These are phyloP conservation scores for Penicillium robsamsonii DNA, from an alignment of 495 filamentous ascomycete species.

Conservation along the genomic window DNA sequence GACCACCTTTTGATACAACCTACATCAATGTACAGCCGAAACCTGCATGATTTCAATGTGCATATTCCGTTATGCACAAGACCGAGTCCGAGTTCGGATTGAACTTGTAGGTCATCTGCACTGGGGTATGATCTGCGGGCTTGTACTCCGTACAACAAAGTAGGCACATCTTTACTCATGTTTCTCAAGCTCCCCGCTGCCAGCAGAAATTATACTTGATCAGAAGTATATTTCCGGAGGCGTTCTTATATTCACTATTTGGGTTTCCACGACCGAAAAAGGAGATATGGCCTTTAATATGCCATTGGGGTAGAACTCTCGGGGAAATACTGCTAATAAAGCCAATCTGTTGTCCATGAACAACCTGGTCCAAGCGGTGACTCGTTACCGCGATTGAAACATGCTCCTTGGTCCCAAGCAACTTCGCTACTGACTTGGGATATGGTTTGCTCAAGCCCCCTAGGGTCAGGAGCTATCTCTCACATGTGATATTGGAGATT, in stretches of 20 bases:
- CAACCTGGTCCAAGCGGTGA: not conserved
- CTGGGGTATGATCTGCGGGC: constrained; percentile 24
- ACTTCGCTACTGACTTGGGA: not conserved
- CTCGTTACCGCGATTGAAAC: not conserved
- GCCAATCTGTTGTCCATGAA: not conserved
- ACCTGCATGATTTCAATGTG: constrained; percentile 18
- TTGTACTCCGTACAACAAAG: not conserved
- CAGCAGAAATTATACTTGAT: not conserved
- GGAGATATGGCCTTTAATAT: not conserved
- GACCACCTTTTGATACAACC: not conserved
- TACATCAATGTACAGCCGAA: not conserved
- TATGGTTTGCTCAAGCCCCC: not conserved
- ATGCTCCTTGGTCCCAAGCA: not conserved
- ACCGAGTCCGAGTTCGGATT: constrained; percentile 15
- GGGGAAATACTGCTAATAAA: not conserved
- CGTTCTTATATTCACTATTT: not conserved
- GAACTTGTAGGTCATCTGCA: constrained; percentile 36
- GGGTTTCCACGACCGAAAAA: not conserved
- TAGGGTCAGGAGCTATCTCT: not conserved
- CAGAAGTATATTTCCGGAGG: not conserved
- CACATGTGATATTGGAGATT: constrained; percentile 4
- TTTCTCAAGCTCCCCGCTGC: constrained; percentile 9
- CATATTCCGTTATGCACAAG: constrained; percentile 12
- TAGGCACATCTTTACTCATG: constrained; percentile 14
- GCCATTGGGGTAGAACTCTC: not conserved